These are phyloP conservation scores for Linum trigynum DNA, from an alignment of 345 rosid species.

Conservation along the genomic window DNA sequence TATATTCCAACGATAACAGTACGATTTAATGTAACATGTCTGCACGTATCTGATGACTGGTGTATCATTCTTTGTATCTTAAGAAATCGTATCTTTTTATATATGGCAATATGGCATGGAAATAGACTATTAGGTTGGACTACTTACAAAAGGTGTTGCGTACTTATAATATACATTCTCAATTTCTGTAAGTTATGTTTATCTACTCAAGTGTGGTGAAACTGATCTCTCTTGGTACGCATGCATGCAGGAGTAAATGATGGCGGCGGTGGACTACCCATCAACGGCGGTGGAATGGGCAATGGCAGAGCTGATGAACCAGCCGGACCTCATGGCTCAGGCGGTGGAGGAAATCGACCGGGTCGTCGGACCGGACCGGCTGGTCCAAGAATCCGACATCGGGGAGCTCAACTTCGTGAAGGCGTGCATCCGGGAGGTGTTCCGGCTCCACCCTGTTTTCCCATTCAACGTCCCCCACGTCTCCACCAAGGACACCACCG, in stretches of 20 bases:
- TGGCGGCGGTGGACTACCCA: constrained; percentile 46
- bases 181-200: too few relatives aligned
- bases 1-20: too few relatives aligned
- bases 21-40: too few relatives aligned
- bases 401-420: constrained; percentile 33
- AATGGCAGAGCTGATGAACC: constrained; percentile 43
- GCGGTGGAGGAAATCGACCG: constrained; percentile 35
- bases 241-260: constrained; percentile 45
- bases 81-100: too few relatives aligned
- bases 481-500: constrained; percentile 14
- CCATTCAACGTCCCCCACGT: constrained; percentile 44
- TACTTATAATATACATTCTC: too few relatives aligned
- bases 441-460: constrained; percentile 38
- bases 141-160: too few relatives aligned
- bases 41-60: too few relatives aligned
- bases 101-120: too few relatives aligned
- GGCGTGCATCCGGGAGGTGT: constrained; percentile 42
- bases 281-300: constrained; percentile 50
- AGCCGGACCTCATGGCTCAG: constrained; percentile 28
- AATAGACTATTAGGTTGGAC: too few relatives aligned
- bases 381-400: constrained; percentile 43
- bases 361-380: constrained; percentile 36
- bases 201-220: too few relatives aligned
- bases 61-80: too few relatives aligned
- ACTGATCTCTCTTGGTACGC: too few relatives aligned